A percentile compares a stretch with the other conserved stretches of the same genome.
These are phyloP conservation scores for Phytopythium delawarense DNA, from an alignment of 352 stramenopile genomes.

Conservation along the genomic window DNA sequence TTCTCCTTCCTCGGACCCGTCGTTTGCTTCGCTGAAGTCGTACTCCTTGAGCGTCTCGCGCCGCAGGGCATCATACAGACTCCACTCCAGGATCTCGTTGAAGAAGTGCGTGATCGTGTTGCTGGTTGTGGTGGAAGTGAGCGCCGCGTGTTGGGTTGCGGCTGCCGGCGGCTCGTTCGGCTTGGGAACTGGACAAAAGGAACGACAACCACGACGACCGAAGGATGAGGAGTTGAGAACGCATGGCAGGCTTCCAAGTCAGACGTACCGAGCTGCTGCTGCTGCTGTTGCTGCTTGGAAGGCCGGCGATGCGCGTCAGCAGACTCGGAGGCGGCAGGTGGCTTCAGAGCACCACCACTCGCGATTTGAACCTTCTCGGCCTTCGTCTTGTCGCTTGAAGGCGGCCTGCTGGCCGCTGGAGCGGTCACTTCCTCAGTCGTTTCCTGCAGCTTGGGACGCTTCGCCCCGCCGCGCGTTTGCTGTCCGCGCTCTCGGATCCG, in stretches of 20 bases:
- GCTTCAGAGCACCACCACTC: neutral
- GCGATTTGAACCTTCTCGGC: neutral
- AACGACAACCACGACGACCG: neutral
- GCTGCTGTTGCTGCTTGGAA: slow-evolving; percentile 39
- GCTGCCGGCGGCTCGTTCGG: neutral
- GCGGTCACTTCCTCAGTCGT: slow-evolving; percentile 19
- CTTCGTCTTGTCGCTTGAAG: slow-evolving; percentile 10
- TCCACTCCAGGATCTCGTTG: slow-evolving; percentile 79
- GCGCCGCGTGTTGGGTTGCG: neutral
- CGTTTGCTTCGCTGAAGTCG: slow-evolving; percentile 45
- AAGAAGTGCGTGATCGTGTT: slow-evolving; percentile 83
- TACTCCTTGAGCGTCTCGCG: slow-evolving; percentile 52
- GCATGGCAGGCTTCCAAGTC: neutral
- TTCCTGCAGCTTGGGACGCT: slow-evolving; percentile 4
- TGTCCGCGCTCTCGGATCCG: slow-evolving; percentile 6
- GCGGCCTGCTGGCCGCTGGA: neutral
- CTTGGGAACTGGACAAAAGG: slow-evolving; percentile 5
- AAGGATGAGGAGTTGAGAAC: neutral
- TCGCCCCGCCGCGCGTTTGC: neutral
- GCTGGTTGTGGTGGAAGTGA: slow-evolving; percentile 17
- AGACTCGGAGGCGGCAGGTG: slow-evolving; percentile 18
- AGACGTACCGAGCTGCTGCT: slow-evolving; percentile 39
- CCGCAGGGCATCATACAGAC: slow-evolving; percentile 59
- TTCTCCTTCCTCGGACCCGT: slow-evolving; percentile 72
- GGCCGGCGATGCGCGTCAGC: slow-evolving; percentile 64